Base-by-base conservation (phyloP, 805 yeast species). In the Cyberlindnera mycetangii region DNA sequence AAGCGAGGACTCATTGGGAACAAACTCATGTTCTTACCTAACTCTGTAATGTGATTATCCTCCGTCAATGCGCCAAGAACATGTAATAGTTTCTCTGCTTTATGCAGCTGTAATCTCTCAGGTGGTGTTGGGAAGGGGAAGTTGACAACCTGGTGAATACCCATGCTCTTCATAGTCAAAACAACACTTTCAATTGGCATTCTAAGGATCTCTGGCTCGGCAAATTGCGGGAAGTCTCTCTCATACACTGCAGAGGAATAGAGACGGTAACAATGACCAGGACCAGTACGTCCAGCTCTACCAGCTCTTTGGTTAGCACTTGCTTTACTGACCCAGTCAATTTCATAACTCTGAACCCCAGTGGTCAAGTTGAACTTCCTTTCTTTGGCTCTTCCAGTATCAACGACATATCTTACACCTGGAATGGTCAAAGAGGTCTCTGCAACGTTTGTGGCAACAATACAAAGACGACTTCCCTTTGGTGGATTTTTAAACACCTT, bases 101-200 rank as follows among this genome's bases (percentile, higher is more conserved):
- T 78, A 2, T 61, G 63, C 32, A 93, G 67, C 27, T 84, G 69
- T 0, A 39, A 37, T 42, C 83, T 67, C 41, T 83, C 85, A 0
- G 98, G 97, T 2, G 96, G 87, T 0, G 98, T 90, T 4, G 98
- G 96, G 67, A 93, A 93, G 28, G 99, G 99, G 70, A 93, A 93
- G 58, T 93, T 92, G 18, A 81, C 69, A 30, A 93, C 83, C 42
- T 85, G 86, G 61, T 87, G 93, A 49, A 93, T 90, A 2, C 97
- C 97, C 96, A 93, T 93, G 51, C 92, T 79, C 65, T 93, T 93
- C 99, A 93, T 93, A 38, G 85, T 85, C 54, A 93, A 67, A 0
- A 93, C 95, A n/a, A 93, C 85, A 62, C 96, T 89, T 61, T 93
- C 99, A 28, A 89, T 89, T 0, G 99, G 98, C 95, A 89, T 90